Evolutionary conservation across 305 asterid genomes (phyloP).

Genomic region (Ilex paraguariensis): DNA sequence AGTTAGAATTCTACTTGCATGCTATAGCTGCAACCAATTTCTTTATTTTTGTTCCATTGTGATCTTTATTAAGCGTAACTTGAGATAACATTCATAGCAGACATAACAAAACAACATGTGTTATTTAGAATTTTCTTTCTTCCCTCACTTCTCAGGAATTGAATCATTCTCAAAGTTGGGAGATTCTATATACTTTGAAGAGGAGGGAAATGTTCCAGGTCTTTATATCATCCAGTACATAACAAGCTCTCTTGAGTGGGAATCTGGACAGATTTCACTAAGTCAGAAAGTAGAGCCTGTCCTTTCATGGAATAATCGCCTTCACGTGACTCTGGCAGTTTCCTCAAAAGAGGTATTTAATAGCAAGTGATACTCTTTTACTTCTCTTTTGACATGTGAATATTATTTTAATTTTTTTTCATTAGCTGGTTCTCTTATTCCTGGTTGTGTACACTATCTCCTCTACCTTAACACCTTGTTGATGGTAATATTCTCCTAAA

Average conservation of each 20-base stretch:
- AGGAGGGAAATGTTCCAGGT: slow-evolving; percentile 44
- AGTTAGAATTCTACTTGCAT: no score
- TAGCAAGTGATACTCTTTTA: neutral
- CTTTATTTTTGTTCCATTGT: no score
- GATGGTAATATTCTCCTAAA: neutral
- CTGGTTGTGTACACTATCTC: no score
- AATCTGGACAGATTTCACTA: slow-evolving; percentile 39
- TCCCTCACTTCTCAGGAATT: slow-evolving; percentile 34
- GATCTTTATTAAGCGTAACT: no score
- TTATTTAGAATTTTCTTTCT: neutral
- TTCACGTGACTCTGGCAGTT: slow-evolving; percentile 37
- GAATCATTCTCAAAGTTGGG: slow-evolving; percentile 95
- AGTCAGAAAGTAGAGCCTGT: slow-evolving; percentile 45
- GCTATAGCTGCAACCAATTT: no score
- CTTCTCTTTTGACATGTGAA: neutral
- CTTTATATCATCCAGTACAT: slow-evolving; percentile 78
- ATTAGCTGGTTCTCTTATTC: neutral
- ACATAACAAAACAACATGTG: no score
- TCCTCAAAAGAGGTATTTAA: slow-evolving; percentile 35
- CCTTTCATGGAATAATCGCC: slow-evolving; percentile 57
- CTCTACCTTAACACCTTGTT: neutral
- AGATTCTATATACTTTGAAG: slow-evolving; percentile 89
- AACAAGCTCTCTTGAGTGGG: slow-evolving; percentile 71
- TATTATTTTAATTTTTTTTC: neutral
- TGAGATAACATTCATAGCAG: no score